These are phyloP conservation scores for Brachypodium distachyon DNA, from an alignment of 202 grass and related monocot genomes.

Conservation along the genomic window DNA sequence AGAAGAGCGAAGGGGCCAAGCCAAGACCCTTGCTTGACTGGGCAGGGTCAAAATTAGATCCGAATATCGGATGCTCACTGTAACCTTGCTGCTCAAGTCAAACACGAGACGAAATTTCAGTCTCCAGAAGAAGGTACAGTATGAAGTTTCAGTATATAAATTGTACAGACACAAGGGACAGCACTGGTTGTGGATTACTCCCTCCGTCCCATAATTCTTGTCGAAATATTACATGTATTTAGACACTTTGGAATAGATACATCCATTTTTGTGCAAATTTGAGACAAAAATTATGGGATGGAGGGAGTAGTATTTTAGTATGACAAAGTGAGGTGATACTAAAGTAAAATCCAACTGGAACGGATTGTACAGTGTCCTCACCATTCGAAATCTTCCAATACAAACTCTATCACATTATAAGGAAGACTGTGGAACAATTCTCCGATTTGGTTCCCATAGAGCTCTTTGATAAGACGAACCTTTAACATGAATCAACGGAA, in stretches of 20 bases:
- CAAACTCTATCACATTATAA: constrained; percentile 86
- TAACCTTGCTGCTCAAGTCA: constrained; percentile 70
- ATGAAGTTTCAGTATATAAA: background rate
- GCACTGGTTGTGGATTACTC: background rate
- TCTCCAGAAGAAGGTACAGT: background rate
- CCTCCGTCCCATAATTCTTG: too few relatives aligned
- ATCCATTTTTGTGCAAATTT: too few relatives aligned
- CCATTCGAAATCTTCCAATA: constrained; percentile 90
- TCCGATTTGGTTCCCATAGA: constrained; percentile 88
- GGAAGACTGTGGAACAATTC: constrained; percentile 77
- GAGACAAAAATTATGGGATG: too few relatives aligned
- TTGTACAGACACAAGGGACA: background rate
- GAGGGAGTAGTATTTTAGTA: background rate
- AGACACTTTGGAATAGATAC: too few relatives aligned
- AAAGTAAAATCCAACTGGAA: background rate
- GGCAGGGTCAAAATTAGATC: constrained; percentile 66
- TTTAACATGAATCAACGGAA: constrained; percentile 37
- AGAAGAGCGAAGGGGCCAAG: constrained; percentile 69
- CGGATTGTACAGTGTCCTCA: constrained; percentile 18
- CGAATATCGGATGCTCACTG: constrained; percentile 70
- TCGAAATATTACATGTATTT: too few relatives aligned
- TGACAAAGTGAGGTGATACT: background rate
- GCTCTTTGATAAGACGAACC: constrained; percentile 90
- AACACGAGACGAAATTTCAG: background rate
- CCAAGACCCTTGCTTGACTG: constrained; percentile 76